Base-by-base conservation (phyloP, 192 early-diverging fungal species). In the Podila epicladia region DNA sequence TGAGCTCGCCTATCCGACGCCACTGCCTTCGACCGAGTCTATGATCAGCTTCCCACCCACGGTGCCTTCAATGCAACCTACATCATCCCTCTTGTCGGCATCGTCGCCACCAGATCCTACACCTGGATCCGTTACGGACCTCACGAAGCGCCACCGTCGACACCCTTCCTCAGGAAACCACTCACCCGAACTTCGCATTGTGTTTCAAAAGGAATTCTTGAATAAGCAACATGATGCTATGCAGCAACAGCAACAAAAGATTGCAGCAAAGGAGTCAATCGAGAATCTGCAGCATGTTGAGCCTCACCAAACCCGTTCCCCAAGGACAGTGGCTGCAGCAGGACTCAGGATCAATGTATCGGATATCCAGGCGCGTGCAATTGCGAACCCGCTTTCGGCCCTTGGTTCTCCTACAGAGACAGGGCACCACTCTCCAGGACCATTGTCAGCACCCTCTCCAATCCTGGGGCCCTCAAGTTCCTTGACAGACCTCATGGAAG, bases 111-210 rank as follows among this genome's bases (percentile, higher is more conserved):
- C 77, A 7, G 77, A 80, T 5, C 41, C 51, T 3, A 60, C 66
- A 5, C 4, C 32, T 29, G 4, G 55, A 24, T 9, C 55, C 19
- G 29, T 37, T 51, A 22, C 31, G 17, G 70, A 62, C 13, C 35
- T 37, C 28, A 28, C 53, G 19, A 80, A 72, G 24, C 70, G 77
- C 32, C 77, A 80, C 49, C 77, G 77, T 45, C 77, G 77, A 28
- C 70, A 80, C 55, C 71, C 77, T 24, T 80, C 77, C 12, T 72
- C 77, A n/a, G 77, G 77, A 22, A 69, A 79, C 12, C 70, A 80
- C 37, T 80, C 77, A 15, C 77, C 77, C 2, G 77, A 80, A 22
- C 35, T 80, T 31, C 70, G 75, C 6, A 79, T 72, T 31, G 62
- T 72, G 70, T 24, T 80, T 17, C 77, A 80, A 49, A 73, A 66